These are phyloP conservation scores for Benincasa hispida DNA, from an alignment of 306 rosid genomes.

Conservation along the genomic window DNA sequence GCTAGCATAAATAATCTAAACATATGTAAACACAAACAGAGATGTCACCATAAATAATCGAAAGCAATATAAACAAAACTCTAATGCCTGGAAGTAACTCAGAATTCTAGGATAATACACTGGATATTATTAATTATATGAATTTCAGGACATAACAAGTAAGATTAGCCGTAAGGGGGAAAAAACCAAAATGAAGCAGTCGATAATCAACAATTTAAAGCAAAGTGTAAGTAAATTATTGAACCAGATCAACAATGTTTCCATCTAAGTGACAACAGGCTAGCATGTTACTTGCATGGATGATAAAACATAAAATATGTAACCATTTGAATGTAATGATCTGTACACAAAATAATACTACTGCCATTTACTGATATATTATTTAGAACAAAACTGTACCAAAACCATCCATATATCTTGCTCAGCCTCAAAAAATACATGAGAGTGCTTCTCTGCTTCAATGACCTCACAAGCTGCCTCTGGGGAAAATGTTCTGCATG, in stretches of 20 bases:
- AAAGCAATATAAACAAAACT: neutral
- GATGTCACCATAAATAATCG: neutral
- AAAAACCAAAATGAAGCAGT: neutral
- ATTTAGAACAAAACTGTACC: conserved; percentile 21
- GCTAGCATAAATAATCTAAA: no score
- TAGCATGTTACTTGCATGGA: neutral
- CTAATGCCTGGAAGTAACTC: neutral
- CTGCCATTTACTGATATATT: neutral
- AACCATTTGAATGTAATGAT: neutral
- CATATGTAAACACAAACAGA: neutral
- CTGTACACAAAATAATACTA: neutral
- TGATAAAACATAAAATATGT: neutral
- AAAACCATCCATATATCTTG: conserved; percentile 92
- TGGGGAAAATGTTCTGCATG: conserved; percentile 82
- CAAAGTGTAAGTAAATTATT: neutral
- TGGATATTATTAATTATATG: neutral
- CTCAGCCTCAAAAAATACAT: conserved; percentile 72
- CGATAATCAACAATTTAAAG: neutral
- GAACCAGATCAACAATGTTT: neutral
- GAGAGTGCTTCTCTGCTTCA: conserved; percentile 78
- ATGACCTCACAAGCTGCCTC: conserved; percentile 79
- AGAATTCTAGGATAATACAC: neutral
- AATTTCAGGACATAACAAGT: neutral
- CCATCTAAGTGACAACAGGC: neutral
- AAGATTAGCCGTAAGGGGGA: neutral